These are phyloP conservation scores for Silene noctiflora DNA, from an alignment of 179 eudicot genomes.

Conservation along the genomic window DNA sequence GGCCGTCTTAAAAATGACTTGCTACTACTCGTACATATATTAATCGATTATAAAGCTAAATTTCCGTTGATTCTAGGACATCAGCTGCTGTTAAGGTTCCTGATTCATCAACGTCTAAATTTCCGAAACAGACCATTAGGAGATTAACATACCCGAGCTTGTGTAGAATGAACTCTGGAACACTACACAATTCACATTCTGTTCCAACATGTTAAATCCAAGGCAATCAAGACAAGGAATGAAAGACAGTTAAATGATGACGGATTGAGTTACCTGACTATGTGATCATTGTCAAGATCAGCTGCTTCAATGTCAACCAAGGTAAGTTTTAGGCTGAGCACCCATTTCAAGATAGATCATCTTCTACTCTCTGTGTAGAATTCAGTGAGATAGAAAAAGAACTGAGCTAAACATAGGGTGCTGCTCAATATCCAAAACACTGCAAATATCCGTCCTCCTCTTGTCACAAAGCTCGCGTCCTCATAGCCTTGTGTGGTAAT, in stretches of 20 bases:
- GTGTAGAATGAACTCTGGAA: slow-evolving; percentile 57
- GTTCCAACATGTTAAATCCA: background rate
- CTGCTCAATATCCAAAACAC: slow-evolving; percentile 75
- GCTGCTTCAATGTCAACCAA: slow-evolving; percentile 69
- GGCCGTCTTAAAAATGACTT: too few relatives aligned
- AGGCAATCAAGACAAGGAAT: background rate
- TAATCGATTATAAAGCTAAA: background rate
- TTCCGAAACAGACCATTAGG: slow-evolving; percentile 50
- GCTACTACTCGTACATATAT: too few relatives aligned
- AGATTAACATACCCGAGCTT: slow-evolving; percentile 56
- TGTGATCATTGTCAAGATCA: slow-evolving; percentile 66
- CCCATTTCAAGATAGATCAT: slow-evolving; percentile 42
- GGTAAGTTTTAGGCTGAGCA: slow-evolving; percentile 55
- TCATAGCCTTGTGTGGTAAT: slow-evolving; percentile 84
- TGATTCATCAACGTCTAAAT: slow-evolving; percentile 56
- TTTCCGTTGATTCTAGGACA: slow-evolving; percentile 7
- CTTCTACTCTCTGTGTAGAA: slow-evolving; percentile 60
- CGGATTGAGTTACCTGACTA: slow-evolving; percentile 47
- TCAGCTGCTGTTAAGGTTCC: slow-evolving; percentile 63
- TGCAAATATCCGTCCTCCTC: slow-evolving; percentile 67
- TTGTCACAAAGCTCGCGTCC: slow-evolving; percentile 73
- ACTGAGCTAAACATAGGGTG: slow-evolving; percentile 72
- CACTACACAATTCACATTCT: slow-evolving; percentile 34
- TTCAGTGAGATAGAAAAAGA: slow-evolving; percentile 68
- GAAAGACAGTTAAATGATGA: background rate